These are phyloP conservation scores for Cutaneotrichosporon mucoides DNA, from an alignment of 1,284 basidiomycete species.

Conservation along the genomic window DNA sequence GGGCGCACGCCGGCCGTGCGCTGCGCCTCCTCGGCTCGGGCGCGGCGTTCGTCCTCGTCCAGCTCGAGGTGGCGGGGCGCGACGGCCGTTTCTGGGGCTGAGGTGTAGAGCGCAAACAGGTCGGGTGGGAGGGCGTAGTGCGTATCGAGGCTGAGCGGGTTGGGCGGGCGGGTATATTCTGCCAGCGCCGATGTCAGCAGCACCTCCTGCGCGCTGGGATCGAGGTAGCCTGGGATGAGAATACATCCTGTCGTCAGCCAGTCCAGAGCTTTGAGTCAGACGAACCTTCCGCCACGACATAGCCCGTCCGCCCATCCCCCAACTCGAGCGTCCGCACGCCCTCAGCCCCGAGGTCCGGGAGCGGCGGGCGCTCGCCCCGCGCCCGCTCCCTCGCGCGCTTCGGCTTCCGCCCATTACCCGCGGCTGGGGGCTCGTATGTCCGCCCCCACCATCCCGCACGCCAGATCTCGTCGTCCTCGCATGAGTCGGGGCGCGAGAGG, in stretches of 20 bases:
- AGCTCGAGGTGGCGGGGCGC: conserved; percentile 22
- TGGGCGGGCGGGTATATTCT: conserved; percentile 70
- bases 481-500: conserved; percentile 30
- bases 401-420: background rate
- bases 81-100: conserved; percentile 25
- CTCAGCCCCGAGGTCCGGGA: conserved; percentile 10
- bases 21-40: background rate
- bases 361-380: conserved; percentile 29
- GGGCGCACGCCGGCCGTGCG: conserved; percentile 5
- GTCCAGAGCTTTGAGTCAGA: too few relatives aligned
- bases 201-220: conserved; percentile 58
- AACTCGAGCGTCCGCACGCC: conserved; percentile 17
- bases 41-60: conserved; percentile 4
- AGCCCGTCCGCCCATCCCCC: conserved; percentile 29
- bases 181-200: conserved; percentile 67
- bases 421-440: conserved; percentile 5
- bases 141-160: conserved; percentile 78
- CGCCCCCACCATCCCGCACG: conserved; percentile 44
- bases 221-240: conserved; percentile 67
- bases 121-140: conserved; percentile 68
- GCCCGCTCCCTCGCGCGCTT: conserved; percentile 28
- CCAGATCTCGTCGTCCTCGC: conserved; percentile 41
- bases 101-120: conserved; percentile 54
- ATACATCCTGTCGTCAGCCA: conserved; percentile 64
- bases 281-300: conserved; percentile 37